A percentile compares a stretch with the other conserved stretches of the same genome.
phyloP scores from a whole-genome alignment of 495 filamentous ascomycete genomes.

The Platismatia glauca region DNA sequence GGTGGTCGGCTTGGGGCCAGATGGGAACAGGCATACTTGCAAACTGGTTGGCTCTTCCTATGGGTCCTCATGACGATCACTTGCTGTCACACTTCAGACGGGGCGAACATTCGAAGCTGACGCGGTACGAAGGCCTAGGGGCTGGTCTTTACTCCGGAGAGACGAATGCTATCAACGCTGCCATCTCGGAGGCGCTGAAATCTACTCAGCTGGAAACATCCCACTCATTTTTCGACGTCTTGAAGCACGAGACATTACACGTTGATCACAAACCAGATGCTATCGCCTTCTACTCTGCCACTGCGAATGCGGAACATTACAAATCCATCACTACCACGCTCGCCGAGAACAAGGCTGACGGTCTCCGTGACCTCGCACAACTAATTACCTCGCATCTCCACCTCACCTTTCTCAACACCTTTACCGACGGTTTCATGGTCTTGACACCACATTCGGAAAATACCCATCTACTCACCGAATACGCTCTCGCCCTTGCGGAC shows the following conservation, averaged over 20 bases:
- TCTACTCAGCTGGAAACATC: slow-evolving; percentile 44
- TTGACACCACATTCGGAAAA: slow-evolving; percentile 67
- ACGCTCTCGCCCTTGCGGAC: slow-evolving; percentile 60
- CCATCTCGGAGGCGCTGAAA: slow-evolving; percentile 55
- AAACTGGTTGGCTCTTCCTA: slow-evolving; percentile 73
- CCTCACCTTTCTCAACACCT: slow-evolving; percentile 72
- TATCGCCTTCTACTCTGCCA: slow-evolving; percentile 69
- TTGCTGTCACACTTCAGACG: slow-evolving; percentile 62
- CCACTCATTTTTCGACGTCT: slow-evolving; percentile 49
- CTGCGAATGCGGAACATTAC: slow-evolving; percentile 54
- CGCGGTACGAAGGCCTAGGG: slow-evolving; percentile 62
- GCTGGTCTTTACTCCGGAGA: slow-evolving; percentile 67
- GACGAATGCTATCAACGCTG: slow-evolving; percentile 53
- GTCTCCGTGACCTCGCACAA: slow-evolving; percentile 53
- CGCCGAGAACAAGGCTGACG: slow-evolving; percentile 41
- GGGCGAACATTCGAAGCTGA: slow-evolving; percentile 62
- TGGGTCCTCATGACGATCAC: slow-evolving; percentile 68
- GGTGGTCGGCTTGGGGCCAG: slow-evolving; percentile 88
- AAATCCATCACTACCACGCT: slow-evolving; percentile 55
- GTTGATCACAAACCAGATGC: slow-evolving; percentile 53
- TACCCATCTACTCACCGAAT: slow-evolving; percentile 60
- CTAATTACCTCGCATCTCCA: slow-evolving; percentile 86
- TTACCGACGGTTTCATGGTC: slow-evolving; percentile 64
- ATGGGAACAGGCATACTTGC: slow-evolving; percentile 83
- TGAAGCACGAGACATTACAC: slow-evolving; percentile 49